Conservation (phyloP, 2,329 filamentous ascomycete genomes). For the Pseudopithomyces chartarum region DNA sequence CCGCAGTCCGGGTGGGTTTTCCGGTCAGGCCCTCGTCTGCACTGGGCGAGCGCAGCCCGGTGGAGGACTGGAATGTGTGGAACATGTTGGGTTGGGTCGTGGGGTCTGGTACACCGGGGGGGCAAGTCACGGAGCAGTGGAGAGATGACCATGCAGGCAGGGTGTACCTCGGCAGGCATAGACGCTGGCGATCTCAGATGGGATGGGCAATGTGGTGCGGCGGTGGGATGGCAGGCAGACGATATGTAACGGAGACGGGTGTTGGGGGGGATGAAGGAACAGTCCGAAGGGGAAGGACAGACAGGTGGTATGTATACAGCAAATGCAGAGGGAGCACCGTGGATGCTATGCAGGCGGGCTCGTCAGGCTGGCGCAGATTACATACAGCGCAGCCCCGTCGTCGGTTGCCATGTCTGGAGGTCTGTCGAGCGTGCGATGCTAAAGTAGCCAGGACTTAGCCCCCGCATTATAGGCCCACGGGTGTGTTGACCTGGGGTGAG, state of each 20-base stretch:
- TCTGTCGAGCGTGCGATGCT: slow-evolving; percentile 20
- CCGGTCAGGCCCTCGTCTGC: slow-evolving; percentile 37
- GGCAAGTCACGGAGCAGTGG: not conserved
- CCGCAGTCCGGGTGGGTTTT: slow-evolving; percentile 43
- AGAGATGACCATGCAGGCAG: slow-evolving; percentile 4
- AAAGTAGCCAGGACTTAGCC: slow-evolving; percentile 29
- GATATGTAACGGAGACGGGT: not conserved
- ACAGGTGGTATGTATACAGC: slow-evolving; percentile 4
- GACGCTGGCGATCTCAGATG: slow-evolving; percentile 1
- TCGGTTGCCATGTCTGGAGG: slow-evolving; percentile 13
- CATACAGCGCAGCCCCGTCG: slow-evolving; percentile 11
- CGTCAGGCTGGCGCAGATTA: slow-evolving; percentile 25
- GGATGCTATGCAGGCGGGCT: slow-evolving; percentile 9
- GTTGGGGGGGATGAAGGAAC: not conserved
- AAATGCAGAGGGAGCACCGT: not conserved
- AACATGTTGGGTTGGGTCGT: slow-evolving; percentile 43
- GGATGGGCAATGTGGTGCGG: not conserved
- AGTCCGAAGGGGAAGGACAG: not conserved
- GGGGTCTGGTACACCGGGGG: not conserved
- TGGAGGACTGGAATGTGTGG: slow-evolving; percentile 51
- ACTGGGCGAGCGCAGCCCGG: slow-evolving; percentile 36
- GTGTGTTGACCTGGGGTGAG: slow-evolving; percentile 16
- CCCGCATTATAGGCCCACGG: slow-evolving; percentile 41
- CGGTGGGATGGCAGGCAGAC: not conserved
- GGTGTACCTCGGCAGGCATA: slow-evolving; percentile 16